phyloP scores from a whole-genome alignment of 306 rosid genomes.

The Lathyrus sativus region DNA sequence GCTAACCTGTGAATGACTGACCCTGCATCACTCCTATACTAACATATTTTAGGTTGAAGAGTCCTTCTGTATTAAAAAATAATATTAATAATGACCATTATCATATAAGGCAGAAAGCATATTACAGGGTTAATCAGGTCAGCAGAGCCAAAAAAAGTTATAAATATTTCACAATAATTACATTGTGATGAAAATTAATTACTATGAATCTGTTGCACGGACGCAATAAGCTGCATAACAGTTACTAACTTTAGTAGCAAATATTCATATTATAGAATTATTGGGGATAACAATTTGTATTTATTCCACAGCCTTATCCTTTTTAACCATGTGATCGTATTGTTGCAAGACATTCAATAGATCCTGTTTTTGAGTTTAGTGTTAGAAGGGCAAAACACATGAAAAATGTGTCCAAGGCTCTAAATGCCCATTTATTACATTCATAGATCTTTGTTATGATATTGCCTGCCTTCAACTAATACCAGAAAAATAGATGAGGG shows the following conservation, averaged over 20 bases:
- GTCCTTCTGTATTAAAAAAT: conserved; percentile 54
- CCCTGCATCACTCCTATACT: conserved; percentile 22
- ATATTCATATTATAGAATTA: conserved; percentile 22
- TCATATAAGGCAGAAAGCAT: conserved; percentile 30
- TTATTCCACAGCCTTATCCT: background rate
- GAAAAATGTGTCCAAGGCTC: background rate
- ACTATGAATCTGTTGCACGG: background rate
- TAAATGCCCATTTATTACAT: conserved; percentile 5
- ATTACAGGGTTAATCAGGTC: conserved; percentile 10
- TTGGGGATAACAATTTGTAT: conserved; percentile 5
- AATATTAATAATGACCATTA: background rate
- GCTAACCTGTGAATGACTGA: conserved; percentile 39
- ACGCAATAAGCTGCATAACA: conserved; percentile 9
- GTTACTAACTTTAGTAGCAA: conserved; percentile 14
- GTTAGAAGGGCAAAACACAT: conserved; percentile 26
- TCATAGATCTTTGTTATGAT: background rate
- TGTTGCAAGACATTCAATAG: conserved; percentile 3
- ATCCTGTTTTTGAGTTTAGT: conserved; percentile 27
- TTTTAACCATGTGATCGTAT: conserved; percentile 4
- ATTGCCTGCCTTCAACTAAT: conserved; percentile 14
- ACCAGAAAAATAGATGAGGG: conserved; percentile 8
- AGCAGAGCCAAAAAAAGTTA: conserved; percentile 16
- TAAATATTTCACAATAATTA: background rate
- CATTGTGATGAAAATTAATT: conserved; percentile 5
- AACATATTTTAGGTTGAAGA: conserved; percentile 41